Evolutionary conservation across 2,329 filamentous ascomycete species (phyloP), one percentile per base, ranked within the genome.

Genomic region (Scedosporium aurantiacum): DNA sequence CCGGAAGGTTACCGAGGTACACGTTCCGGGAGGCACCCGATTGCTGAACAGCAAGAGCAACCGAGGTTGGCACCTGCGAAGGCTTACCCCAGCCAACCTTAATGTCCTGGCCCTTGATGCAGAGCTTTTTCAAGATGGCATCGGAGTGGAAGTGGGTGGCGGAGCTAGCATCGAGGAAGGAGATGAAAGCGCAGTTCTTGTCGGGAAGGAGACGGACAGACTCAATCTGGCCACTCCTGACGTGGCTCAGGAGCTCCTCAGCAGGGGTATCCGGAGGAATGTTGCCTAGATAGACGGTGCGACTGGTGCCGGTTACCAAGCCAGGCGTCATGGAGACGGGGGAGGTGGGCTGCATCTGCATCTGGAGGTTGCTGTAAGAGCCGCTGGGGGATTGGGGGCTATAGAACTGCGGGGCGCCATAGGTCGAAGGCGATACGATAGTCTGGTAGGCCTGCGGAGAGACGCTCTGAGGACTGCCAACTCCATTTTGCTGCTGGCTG

Each of bases 121-220:
- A 92, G 72, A 99, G 85, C 82, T 97, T 99, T 82, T 99, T 99
- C 83, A 99, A 84, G 76, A 99, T 99, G 67, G 94, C 94, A 81
- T 99, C 94, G 21, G 94, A 99, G 80, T 99, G 94, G 78, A 99
- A 99, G 74, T 99, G 94, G 23, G 93, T 97, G 62, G 94, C 94
- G 32, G 94, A 97, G 78, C 92, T 96, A 69, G 92, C 91, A 71
- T 99, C 94, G 66, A 99, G 81, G 79, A 99, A 99, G 6, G 94
- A 99, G 72, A 99, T 97, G 81, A 99, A 99, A 63, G 94, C 94
- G 72, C 94, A 99, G 82, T 97, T 99, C 90, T 97, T 99, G 77
- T 99, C 94, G 25, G 93, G 91, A 61, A 99, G 81, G 66, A 99
- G 83, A 68, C 94, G 89, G 60, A 99, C 94, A n/a, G 94, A 97